Evolutionary conservation across 2,329 filamentous ascomycete species (phyloP).

Genomic region (Penicillium psychrosexuale): DNA sequence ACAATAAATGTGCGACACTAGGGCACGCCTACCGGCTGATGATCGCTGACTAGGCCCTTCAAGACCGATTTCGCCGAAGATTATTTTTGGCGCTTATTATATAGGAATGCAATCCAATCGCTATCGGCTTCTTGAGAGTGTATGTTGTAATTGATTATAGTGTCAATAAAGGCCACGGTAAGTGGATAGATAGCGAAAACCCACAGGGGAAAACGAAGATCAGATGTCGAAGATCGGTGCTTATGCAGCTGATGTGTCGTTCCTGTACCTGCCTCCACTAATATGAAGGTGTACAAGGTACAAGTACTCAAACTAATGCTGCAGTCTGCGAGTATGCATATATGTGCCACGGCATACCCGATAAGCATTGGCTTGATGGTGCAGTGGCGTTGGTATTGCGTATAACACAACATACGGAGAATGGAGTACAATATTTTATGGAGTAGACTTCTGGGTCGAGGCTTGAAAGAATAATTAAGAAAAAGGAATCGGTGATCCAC

Average conservation of each 20-base stretch:
- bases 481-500: constrained; percentile 23
- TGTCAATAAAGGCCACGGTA: neutral
- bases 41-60: constrained; percentile 19
- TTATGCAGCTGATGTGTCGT: constrained; percentile 14
- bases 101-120: neutral
- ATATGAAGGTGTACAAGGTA: neutral
- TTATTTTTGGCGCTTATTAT: constrained; percentile 18
- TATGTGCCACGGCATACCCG: neutral
- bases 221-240: neutral
- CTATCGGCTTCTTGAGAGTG: neutral
- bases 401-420: too few relatives aligned
- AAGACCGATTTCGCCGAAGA: constrained; percentile 4
- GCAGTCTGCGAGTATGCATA: neutral
- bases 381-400: neutral
- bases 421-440: constrained; percentile 1
- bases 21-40: constrained; percentile 14
- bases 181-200: neutral
- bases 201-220: neutral
- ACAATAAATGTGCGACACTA: constrained; percentile 26
- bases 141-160: neutral
- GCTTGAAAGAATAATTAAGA: constrained; percentile 12
- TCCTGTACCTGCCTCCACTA: constrained; percentile 10
- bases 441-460: constrained; percentile 13
- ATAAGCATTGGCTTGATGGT: neutral
- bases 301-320: neutral